Percentiles rank a stretch among this genome's conserved stretches.
phyloP scores from a whole-genome alignment of 2,329 filamentous ascomycete genomes.

The Chaetothyriales sp. region DNA sequence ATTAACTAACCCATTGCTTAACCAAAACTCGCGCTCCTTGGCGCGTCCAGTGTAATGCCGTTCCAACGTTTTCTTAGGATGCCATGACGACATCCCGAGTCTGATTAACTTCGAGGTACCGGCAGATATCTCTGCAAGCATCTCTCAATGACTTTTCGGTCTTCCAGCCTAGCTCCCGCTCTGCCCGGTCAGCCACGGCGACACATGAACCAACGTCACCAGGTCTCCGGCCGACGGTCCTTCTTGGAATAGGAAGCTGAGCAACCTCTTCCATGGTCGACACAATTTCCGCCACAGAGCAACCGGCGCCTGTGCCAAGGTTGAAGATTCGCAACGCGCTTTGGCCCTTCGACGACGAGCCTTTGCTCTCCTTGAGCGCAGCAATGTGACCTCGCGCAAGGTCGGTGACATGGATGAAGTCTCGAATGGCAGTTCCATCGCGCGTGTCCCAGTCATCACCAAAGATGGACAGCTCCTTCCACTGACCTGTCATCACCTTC shows the following conservation, averaged over 20 bases:
- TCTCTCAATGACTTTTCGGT: conserved; percentile 27
- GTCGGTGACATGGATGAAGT: conserved; percentile 56
- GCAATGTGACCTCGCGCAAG: conserved; percentile 50
- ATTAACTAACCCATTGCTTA: background rate
- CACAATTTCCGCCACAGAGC: conserved; percentile 28
- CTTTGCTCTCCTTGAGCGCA: conserved; percentile 24
- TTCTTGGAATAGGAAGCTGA: conserved; percentile 23
- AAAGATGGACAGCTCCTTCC: conserved; percentile 45
- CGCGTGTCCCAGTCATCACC: conserved; percentile 52
- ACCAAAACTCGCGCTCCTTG: background rate
- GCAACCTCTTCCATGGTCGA: conserved; percentile 27
- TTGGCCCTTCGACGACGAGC: conserved; percentile 17
- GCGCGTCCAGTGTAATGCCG: background rate
- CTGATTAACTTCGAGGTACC: conserved; percentile 4
- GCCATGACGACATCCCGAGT: background rate
- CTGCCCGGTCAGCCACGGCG: conserved; percentile 24
- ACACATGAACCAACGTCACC: conserved; percentile 30
- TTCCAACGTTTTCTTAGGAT: background rate
- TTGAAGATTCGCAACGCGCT: conserved; percentile 28
- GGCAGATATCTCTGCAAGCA: conserved; percentile 24
- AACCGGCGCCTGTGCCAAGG: conserved; percentile 26
- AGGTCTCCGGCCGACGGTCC: conserved; percentile 22
- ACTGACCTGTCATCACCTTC: conserved; percentile 45
- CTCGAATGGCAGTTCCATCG: conserved; percentile 52
- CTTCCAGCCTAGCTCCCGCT: conserved; percentile 42